Percentiles rank a stretch among this genome's conserved stretches.
Evolutionary conservation across 2,329 filamentous ascomycete species (phyloP).

Genomic region (Ceratocystis albifundus): DNA sequence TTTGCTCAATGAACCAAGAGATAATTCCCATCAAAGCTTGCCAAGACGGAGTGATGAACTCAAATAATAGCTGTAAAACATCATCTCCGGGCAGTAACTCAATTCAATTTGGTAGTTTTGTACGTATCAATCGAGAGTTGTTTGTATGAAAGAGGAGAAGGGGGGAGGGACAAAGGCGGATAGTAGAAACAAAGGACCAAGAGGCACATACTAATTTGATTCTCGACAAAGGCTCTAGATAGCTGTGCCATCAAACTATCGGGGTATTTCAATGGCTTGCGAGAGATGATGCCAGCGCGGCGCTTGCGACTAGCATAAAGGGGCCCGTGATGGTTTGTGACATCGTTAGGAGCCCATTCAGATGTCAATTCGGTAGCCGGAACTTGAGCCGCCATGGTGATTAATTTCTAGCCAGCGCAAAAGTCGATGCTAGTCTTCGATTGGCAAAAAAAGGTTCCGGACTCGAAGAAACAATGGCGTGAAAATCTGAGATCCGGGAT

Average conservation of each 20-base stretch:
- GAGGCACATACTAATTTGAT: slow-evolving; percentile 59
- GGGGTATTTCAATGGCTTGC: slow-evolving; percentile 22
- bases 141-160: neutral
- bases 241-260: slow-evolving; percentile 37
- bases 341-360: slow-evolving; percentile 23
- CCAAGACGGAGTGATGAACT: too few species aligned
- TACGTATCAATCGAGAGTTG: too few species aligned
- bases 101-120: too few species aligned
- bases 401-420: neutral
- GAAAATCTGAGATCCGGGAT: too few species aligned
- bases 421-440: neutral
- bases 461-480: neutral
- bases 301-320: slow-evolving; percentile 23
- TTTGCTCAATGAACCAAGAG: neutral
- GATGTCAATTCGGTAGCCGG: slow-evolving; percentile 21
- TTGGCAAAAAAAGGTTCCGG: neutral
- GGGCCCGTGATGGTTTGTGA: slow-evolving; percentile 22
- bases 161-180: neutral
- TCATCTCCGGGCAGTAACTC: too few species aligned
- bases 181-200: neutral
- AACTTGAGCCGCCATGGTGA: slow-evolving; percentile 11
- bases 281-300: slow-evolving; percentile 22
- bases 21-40: too few species aligned
- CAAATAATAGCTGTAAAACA: too few species aligned
- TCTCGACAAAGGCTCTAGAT: slow-evolving; percentile 60